phyloP scores from a whole-genome alignment of 495 filamentous ascomycete species.

The Parmelia sp. region DNA sequence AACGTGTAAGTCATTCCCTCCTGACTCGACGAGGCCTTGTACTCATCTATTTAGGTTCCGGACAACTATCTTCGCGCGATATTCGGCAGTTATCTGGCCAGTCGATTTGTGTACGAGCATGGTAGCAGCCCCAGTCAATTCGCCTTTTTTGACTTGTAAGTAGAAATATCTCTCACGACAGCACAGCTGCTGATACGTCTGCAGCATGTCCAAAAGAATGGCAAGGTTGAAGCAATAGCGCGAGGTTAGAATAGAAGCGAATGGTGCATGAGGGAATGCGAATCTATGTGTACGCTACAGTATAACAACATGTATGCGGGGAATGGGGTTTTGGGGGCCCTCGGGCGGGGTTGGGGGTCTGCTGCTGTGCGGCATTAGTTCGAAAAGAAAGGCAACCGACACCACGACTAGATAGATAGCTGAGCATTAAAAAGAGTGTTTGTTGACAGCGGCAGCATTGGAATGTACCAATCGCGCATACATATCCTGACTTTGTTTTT shows the following conservation, averaged over 20 bases:
- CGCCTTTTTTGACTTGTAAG: constrained; percentile 97
- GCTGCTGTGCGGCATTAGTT: too few relatives aligned
- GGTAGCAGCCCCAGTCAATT: constrained; percentile 92
- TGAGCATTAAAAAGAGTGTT: neutral
- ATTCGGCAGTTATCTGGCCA: constrained; percentile 91
- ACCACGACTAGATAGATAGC: constrained; percentile 7
- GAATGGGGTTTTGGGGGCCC: constrained; percentile 4
- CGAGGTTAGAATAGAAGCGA: neutral
- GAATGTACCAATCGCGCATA: constrained; percentile 13
- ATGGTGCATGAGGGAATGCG: constrained; percentile 12
- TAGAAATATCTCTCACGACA: constrained; percentile 20
- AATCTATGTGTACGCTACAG: constrained; percentile 6
- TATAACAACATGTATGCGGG: constrained; percentile 5
- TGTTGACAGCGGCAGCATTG: neutral
- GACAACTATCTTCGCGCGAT: constrained; percentile 89
- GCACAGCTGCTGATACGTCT: constrained; percentile 23
- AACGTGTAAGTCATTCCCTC: constrained; percentile 49
- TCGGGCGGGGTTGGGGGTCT: too few relatives aligned
- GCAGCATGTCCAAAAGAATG: constrained; percentile 53
- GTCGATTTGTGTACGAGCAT: constrained; percentile 90
- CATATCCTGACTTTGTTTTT: constrained; percentile 14
- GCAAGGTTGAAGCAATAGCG: constrained; percentile 16
- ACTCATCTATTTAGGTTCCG: constrained; percentile 57
- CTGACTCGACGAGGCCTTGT: neutral
- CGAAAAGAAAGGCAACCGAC: constrained; percentile 1